phyloP scores from a whole-genome alignment of 176 grass and related monocot genomes.

The Juncus effusus region DNA sequence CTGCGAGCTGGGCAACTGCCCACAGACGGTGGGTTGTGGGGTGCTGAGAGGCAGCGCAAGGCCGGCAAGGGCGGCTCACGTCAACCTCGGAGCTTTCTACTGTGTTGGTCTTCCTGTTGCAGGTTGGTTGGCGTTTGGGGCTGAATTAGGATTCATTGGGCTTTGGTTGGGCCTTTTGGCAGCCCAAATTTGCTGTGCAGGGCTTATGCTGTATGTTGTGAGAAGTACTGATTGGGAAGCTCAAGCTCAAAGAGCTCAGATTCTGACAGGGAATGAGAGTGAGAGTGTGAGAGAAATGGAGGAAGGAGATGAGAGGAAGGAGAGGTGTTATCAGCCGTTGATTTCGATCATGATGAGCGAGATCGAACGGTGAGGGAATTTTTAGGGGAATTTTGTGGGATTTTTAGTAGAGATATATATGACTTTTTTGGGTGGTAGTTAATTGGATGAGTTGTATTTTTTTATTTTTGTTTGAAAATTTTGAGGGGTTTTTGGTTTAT shows the following conservation, averaged over 20 bases:
- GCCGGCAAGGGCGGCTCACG: slow-evolving; percentile 64
- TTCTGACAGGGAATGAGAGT: slow-evolving; percentile 28
- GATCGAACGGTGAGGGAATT: background rate
- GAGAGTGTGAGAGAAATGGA: slow-evolving; percentile 4
- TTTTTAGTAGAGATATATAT: too few relatives aligned
- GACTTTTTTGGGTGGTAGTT: too few relatives aligned
- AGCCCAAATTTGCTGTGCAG: slow-evolving; percentile 83
- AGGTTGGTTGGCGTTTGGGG: slow-evolving; percentile 47
- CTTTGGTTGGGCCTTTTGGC: slow-evolving; percentile 83
- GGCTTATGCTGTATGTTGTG: slow-evolving; percentile 70
- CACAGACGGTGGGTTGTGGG: slow-evolving; percentile 95
- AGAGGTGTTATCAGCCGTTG: slow-evolving; percentile 44
- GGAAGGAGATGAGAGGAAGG: slow-evolving; percentile 25
- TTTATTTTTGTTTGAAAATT: too few relatives aligned
- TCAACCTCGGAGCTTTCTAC: slow-evolving; percentile 99
- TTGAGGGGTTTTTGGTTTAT: too few relatives aligned
- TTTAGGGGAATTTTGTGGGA: too few relatives aligned
- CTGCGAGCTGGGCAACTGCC: slow-evolving; percentile 97
- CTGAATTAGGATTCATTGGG: slow-evolving; percentile 61
- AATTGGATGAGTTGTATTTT: too few relatives aligned
- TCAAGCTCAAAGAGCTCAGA: slow-evolving; percentile 59
- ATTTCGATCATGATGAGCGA: slow-evolving; percentile 31
- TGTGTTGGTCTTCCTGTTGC: slow-evolving; percentile 84
- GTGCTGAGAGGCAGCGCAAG: slow-evolving; percentile 79
- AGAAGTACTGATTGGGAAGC: slow-evolving; percentile 87